Conservation (phyloP, 23 red algal species). For the Rhodosorus marinus region DNA sequence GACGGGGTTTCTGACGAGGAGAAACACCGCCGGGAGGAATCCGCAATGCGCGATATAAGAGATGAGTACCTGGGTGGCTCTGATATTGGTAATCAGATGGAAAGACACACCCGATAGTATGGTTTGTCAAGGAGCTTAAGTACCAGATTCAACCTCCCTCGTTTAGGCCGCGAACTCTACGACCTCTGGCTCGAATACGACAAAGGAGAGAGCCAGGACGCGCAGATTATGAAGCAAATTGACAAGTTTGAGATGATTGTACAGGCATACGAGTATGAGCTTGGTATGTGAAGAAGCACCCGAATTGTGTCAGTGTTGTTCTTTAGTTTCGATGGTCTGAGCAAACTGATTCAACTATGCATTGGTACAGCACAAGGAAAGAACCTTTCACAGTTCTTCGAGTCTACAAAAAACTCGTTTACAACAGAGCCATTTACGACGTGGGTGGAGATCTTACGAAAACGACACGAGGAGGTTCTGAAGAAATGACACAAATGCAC, state of each 20-base stretch:
- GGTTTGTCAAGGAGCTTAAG: neutral
- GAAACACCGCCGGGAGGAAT: constrained; percentile 45
- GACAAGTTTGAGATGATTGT: constrained; percentile 98
- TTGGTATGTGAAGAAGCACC: neutral
- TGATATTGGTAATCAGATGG: no score
- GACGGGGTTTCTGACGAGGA: constrained; percentile 41
- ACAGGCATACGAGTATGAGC: constrained; percentile 76
- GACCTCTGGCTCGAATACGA: constrained; percentile 88
- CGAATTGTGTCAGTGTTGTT: neutral
- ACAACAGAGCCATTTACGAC: no score
- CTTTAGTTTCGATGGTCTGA: neutral
- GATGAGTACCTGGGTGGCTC: constrained; percentile 20
- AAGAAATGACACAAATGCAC: no score
- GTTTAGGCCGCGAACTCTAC: constrained; percentile 31
- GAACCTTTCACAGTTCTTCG: constrained; percentile 35
- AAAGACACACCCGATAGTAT: no score
- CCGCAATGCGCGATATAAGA: constrained; percentile 59
- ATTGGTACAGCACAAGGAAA: neutral
- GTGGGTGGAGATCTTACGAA: no score
- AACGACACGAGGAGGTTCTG: no score
- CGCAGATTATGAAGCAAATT: constrained; percentile 57
- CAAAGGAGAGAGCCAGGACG: constrained; percentile 17
- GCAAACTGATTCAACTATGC: neutral
- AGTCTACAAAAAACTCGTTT: constrained; percentile 20
- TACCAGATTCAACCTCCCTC: neutral